Percentiles rank a stretch among this genome's conserved stretches.
phyloP scores from a whole-genome alignment of 176 grass and related monocot species.

The Themeda triandra region DNA sequence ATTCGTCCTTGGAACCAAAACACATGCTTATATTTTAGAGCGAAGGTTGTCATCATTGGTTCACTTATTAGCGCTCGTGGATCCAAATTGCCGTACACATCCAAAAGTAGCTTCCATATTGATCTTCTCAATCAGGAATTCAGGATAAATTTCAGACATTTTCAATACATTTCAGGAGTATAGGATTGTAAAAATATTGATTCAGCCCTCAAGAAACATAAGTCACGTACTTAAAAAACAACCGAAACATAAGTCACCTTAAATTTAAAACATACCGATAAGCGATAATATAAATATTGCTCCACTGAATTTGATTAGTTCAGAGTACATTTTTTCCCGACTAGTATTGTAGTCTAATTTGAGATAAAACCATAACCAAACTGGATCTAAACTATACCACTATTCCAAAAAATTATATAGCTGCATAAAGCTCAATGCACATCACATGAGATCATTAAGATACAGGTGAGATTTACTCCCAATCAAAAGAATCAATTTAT shows the following conservation, averaged over 20 bases:
- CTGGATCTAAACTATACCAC: neutral
- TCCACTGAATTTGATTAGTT: neutral
- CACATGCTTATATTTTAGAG: neutral
- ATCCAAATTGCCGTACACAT: neutral
- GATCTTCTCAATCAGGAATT: neutral
- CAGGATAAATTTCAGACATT: neutral
- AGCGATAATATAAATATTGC: neutral
- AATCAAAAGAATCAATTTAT: slow-evolving; percentile 44
- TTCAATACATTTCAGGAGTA: neutral
- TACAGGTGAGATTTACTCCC: slow-evolving; percentile 20
- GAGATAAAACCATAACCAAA: neutral
- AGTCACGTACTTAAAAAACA: neutral
- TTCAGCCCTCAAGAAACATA: neutral
- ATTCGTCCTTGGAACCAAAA: neutral
- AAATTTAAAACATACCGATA: neutral
- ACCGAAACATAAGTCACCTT: neutral
- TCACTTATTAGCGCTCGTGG: neutral
- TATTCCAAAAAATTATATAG: neutral
- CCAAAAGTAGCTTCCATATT: neutral
- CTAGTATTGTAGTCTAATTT: neutral
- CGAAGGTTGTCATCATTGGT: neutral
- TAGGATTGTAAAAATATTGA: neutral
- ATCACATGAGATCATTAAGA: slow-evolving; percentile 21
- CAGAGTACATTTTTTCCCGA: neutral
- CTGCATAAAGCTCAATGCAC: slow-evolving; percentile 9